Conservation (phyloP, 495 filamentous ascomycete species). For the Aspergillus ostianus region DNA sequence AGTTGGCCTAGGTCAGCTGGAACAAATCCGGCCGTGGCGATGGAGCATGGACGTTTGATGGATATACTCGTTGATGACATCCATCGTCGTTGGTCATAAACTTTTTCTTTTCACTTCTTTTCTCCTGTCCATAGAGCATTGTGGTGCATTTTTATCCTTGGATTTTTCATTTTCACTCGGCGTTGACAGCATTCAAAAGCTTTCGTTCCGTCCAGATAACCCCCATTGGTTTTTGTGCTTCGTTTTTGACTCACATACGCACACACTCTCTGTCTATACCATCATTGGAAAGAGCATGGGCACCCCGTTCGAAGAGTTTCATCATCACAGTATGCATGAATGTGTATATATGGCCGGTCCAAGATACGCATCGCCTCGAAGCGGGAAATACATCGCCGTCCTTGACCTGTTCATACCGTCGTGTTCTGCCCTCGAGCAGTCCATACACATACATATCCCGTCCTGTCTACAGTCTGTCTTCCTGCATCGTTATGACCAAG, state of each 20-base stretch:
- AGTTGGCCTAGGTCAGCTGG: slow-evolving; percentile 36
- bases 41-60: slow-evolving; percentile 51
- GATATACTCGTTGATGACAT: not conserved
- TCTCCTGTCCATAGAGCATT: slow-evolving; percentile 7
- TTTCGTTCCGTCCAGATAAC: slow-evolving; percentile 6
- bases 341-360: slow-evolving; percentile 29
- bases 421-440: not conserved
- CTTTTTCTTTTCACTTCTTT: slow-evolving; percentile 10
- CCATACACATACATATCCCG: slow-evolving; percentile 6
- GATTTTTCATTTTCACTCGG: slow-evolving; percentile 10
- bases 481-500: slow-evolving; percentile 3
- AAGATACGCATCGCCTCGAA: slow-evolving; percentile 8
- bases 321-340: not conserved
- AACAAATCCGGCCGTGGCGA: slow-evolving; percentile 44
- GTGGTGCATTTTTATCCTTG: slow-evolving; percentile 7
- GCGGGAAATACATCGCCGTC: not conserved
- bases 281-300: not conserved
- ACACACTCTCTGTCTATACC: not conserved
- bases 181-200: slow-evolving; percentile 20
- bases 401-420: not conserved
- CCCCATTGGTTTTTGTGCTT: not conserved
- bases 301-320: not conserved
- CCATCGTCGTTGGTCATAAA: not conserved
- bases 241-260: not conserved
- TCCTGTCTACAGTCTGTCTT: slow-evolving; percentile 3